phyloP scores from a whole-genome alignment of 2,329 filamentous ascomycete species.

The Fusarium sp. region DNA sequence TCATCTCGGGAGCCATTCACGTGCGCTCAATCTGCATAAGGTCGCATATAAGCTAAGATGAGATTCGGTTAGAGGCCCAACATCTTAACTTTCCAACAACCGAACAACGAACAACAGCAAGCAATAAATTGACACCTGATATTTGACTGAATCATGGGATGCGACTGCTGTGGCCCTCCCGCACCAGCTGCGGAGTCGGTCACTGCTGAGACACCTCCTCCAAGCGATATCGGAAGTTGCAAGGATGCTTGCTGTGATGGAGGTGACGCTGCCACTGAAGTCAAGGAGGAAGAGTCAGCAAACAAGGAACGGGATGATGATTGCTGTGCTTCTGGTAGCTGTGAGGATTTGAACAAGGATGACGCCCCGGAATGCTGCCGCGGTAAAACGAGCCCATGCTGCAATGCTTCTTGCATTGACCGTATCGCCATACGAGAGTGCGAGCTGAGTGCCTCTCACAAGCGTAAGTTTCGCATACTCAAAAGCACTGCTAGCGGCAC shows the following conservation, averaged over 20 bases:
- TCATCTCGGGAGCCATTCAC: slow-evolving; percentile 16
- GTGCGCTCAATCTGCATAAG: slow-evolving; percentile 1
- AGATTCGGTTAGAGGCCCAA: neutral
- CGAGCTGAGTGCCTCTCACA: slow-evolving; percentile 20
- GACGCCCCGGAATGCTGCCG: slow-evolving; percentile 53
- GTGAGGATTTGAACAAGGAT: neutral
- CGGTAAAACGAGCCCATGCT: slow-evolving; percentile 54
- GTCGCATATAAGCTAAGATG: slow-evolving; percentile 1
- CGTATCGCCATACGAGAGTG: slow-evolving; percentile 57
- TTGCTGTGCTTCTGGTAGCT: neutral
- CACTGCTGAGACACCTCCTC: neutral
- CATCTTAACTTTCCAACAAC: neutral
- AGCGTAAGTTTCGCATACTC: neutral
- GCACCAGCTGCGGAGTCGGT: neutral
- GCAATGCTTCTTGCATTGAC: slow-evolving; percentile 55
- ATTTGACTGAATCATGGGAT: slow-evolving; percentile 15
- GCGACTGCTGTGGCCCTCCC: slow-evolving; percentile 30
- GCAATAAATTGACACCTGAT: neutral
- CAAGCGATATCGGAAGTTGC: neutral
- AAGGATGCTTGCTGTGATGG: slow-evolving; percentile 16
- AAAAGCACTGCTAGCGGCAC: neutral
- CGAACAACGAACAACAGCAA: neutral
- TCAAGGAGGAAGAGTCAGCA: neutral
- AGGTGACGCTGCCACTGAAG: neutral
- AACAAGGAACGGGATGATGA: neutral